Percentiles rank a stretch among this genome's conserved stretches.
Conservation (phyloP, 148 eudicot genomes). For the Dysphania ambrosioides region DNA sequence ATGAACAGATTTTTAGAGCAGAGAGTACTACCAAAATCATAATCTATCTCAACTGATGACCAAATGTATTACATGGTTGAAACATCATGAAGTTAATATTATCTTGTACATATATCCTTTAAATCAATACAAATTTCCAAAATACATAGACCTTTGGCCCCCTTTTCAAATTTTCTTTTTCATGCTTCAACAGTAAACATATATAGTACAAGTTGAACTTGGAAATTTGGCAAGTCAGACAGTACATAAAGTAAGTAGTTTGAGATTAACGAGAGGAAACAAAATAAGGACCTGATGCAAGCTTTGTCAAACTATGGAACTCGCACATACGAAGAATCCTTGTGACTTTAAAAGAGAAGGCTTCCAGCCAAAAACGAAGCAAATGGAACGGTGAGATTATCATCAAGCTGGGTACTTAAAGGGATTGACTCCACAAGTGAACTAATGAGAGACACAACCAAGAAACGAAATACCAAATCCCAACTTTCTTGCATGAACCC, state of each 20-base stretch:
- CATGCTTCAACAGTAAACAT: background rate
- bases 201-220: background rate
- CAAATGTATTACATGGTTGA: background rate
- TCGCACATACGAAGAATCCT: conserved; percentile 4
- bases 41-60: no score
- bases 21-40: no score
- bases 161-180: background rate
- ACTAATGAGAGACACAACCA: conserved; percentile 54
- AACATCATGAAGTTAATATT: no score
- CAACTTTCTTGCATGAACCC: conserved; percentile 67
- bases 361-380: conserved; percentile 57
- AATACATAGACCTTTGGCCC: background rate
- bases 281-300: background rate
- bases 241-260: background rate
- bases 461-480: conserved; percentile 55
- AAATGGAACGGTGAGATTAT: conserved; percentile 78
- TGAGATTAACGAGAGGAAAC: background rate
- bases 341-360: conserved; percentile 46
- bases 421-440: conserved; percentile 86
- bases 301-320: background rate
- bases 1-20: no score
- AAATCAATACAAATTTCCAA: no score
- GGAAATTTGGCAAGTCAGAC: background rate
- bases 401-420: conserved; percentile 67
- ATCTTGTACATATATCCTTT: background rate